Evolutionary conservation across 768 basidiomycete species (phyloP), one percentile per base, ranked within the genome.

Genomic region (Paxillus involutus): DNA sequence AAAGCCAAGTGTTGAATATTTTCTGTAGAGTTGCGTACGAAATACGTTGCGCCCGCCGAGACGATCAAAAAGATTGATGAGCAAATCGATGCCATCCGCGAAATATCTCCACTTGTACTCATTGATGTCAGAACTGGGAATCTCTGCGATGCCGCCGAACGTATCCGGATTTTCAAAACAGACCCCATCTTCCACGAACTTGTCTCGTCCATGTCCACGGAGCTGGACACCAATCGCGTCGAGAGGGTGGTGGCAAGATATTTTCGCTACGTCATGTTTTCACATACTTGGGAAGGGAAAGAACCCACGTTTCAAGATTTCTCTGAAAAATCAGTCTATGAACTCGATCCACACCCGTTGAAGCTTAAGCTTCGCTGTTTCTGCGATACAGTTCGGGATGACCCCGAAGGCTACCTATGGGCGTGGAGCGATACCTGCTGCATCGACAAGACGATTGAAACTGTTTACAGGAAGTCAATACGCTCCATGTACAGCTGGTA

Each of bases 401-500:
- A 55, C 10, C 29, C 29, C 3, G 29, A 29, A 29, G 56, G 57
- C 17, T 59, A 48, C 24, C 53, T 57, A 30, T 62, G 60, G 60
- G 56, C 52, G 1, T 60, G 59, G 57, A 48, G 45, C 1, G 57
- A 60, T 14, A 55, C 57, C 2, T 53, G 53, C 4, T 60, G 59
- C 12, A 60, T 60, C 12, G 51, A 56, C 17, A 56, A 54, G 47
- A 56, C 46, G 7, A 36, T 49, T 10, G 17, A 14, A 0, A 30
- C 26, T 4, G 29, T 17, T 14, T 50, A 39, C 29, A 29, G 29
- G 29, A 29, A 29, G 29, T 29, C 29, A 7, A 29, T 29, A 29
- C 29, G 29, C 29, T 29, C 29, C 47, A 55, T 60, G 57, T 60
- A 60, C 44, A 46, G 17, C 9, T 59, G 59, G 59, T 60, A 60